Conservation (phyloP, 2,329 filamentous ascomycete species). For the Cercospora sojina region DNA sequence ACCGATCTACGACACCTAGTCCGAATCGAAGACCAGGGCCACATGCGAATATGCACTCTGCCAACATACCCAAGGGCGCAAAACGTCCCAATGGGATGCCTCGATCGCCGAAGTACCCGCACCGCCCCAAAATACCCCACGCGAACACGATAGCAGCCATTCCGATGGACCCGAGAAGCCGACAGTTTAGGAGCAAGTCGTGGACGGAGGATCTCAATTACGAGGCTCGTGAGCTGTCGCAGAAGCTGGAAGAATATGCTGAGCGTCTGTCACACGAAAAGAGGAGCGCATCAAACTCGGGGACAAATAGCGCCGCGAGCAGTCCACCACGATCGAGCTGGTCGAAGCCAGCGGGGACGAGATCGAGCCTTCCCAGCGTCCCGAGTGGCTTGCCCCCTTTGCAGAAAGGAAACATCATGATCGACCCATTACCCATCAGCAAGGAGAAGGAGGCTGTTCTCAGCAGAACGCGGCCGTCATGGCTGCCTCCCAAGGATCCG, state of each 20-base stretch:
- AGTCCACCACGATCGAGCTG: constrained; percentile 35
- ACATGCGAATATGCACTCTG: constrained; percentile 36
- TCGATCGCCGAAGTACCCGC: constrained; percentile 33
- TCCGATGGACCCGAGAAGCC: constrained; percentile 29
- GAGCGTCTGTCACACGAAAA: constrained; percentile 49
- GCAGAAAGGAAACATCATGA: constrained; percentile 74
- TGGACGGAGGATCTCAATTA: constrained; percentile 72
- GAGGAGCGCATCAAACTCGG: constrained; percentile 40
- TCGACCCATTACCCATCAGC: constrained; percentile 78
- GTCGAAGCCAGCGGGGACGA: constrained; percentile 25
- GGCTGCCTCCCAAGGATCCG: constrained; percentile 83
- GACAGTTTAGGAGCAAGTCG: constrained; percentile 57
- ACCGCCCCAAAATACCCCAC: constrained; percentile 34
- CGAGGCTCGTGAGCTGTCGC: constrained; percentile 72
- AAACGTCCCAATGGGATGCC: constrained; percentile 35
- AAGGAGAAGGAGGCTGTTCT: constrained; percentile 84
- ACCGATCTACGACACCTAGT: constrained; percentile 37
- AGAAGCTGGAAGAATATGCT: constrained; percentile 76
- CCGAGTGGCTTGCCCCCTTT: constrained; percentile 48
- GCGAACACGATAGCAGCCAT: constrained; percentile 34
- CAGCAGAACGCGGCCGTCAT: constrained; percentile 73
- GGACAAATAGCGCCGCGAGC: constrained; percentile 37
- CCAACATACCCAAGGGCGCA: constrained; percentile 39
- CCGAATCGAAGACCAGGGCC: constrained; percentile 34
- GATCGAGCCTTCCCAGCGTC: constrained; percentile 46